Percentiles rank a stretch among this genome's conserved stretches.
These are phyloP conservation scores for Aphanomyces astaci DNA, from an alignment of 352 stramenopile genomes.

Conservation along the genomic window DNA sequence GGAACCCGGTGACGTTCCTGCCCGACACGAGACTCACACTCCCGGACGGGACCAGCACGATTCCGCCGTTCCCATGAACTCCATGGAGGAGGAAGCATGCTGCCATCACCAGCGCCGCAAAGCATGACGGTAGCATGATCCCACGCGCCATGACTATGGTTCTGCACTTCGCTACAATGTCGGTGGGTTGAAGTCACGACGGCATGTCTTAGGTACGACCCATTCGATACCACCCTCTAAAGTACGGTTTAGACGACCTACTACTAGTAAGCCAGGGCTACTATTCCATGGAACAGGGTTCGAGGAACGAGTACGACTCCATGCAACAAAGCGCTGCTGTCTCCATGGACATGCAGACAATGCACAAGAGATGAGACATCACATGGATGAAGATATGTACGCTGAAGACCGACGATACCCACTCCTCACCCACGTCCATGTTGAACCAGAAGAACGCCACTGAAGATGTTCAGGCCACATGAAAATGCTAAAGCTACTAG, in stretches of 20 bases:
- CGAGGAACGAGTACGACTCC: too few relatives aligned
- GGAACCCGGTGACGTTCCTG: neutral
- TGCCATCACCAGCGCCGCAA: neutral
- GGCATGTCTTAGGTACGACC: neutral
- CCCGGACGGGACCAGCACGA: conserved; percentile 14
- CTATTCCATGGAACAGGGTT: too few relatives aligned
- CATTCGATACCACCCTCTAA: too few relatives aligned
- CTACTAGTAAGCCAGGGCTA: too few relatives aligned
- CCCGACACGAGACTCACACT: conserved; percentile 6
- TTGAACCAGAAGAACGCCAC: neutral
- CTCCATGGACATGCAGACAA: too few relatives aligned
- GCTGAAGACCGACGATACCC: neutral
- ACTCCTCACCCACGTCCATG: neutral
- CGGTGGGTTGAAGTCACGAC: neutral
- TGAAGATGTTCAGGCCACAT: neutral
- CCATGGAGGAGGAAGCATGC: neutral
- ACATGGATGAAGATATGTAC: neutral
- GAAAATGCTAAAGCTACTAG: too few relatives aligned
- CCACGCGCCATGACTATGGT: neutral
- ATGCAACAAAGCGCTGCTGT: too few relatives aligned
- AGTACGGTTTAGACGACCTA: neutral
- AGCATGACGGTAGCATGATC: neutral
- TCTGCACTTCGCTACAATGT: neutral
- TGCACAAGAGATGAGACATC: too few relatives aligned
- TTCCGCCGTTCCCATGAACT: neutral